Conservation (phyloP, 805 yeast species). For the Crinitomyces ghanaensis region DNA sequence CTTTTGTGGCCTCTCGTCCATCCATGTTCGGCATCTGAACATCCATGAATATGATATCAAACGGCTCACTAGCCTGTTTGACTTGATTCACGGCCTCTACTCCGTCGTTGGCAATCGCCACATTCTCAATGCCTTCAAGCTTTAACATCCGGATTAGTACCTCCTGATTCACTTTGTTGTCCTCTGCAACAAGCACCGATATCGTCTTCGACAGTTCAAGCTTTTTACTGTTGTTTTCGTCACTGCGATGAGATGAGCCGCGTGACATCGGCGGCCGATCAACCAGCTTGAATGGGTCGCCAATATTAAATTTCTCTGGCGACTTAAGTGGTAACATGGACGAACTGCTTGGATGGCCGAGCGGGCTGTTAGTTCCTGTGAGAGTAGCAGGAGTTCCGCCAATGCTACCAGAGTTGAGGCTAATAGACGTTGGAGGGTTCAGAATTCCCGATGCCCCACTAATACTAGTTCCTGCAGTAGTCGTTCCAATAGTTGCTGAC, state of each 20-base stretch:
- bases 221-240: slow-evolving; percentile 10
- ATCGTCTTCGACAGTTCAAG: slow-evolving; percentile 9
- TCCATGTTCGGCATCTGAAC: slow-evolving; percentile 95
- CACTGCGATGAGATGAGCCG: slow-evolving; percentile 6
- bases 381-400: slow-evolving; percentile 1
- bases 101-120: slow-evolving; percentile 82
- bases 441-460: neutral
- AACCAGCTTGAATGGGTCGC: neutral
- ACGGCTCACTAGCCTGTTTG: slow-evolving; percentile 30
- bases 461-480: neutral
- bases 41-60: slow-evolving; percentile 86
- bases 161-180: slow-evolving; percentile 87
- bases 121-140: slow-evolving; percentile 63
- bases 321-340: too few relatives aligned
- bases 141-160: slow-evolving; percentile 81
- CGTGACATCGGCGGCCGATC: slow-evolving; percentile 10
- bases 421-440: neutral
- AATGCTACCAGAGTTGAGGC: neutral
- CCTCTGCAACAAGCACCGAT: slow-evolving; percentile 80
- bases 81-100: slow-evolving; percentile 71
- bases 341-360: too few relatives aligned
- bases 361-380: neutral
- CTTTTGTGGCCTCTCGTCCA: slow-evolving; percentile 73
- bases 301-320: neutral
- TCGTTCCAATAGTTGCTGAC: neutral